A percentile compares a stretch with the other conserved stretches of the same genome.
Evolutionary conservation across 768 basidiomycete genomes (phyloP).

Genomic region (Auricularia sp.): DNA sequence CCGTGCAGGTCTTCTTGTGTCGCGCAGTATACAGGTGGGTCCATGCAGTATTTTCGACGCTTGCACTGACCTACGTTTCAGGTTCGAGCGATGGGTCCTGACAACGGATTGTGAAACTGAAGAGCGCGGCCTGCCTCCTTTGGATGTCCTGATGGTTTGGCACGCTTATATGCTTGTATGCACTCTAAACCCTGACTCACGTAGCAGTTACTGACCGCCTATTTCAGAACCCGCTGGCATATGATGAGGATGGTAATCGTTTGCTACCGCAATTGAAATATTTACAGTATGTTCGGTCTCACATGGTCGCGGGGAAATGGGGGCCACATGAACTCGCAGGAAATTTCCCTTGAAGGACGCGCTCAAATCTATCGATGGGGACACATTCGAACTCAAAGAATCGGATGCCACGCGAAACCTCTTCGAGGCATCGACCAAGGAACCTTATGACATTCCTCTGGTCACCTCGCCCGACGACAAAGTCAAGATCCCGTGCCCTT

Average conservation of each 20-base stretch:
- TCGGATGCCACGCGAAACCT: neutral
- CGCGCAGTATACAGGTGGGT: slow-evolving; percentile 2
- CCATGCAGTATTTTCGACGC: too few species aligned
- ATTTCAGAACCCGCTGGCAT: neutral
- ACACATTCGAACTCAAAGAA: neutral
- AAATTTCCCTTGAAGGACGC: neutral
- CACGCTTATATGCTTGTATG: neutral
- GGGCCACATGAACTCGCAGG: neutral
- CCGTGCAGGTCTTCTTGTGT: neutral
- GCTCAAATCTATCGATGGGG: neutral
- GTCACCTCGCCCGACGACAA: neutral
- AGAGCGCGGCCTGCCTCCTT: neutral
- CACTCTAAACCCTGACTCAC: neutral
- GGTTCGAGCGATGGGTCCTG: slow-evolving; percentile 2
- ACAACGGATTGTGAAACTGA: neutral
- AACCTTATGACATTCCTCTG: neutral
- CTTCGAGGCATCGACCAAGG: neutral
- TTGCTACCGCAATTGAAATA: neutral
- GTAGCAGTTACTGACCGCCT: neutral
- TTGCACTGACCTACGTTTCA: too few species aligned
- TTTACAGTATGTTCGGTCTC: neutral
- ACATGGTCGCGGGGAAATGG: neutral
- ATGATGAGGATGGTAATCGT: neutral
- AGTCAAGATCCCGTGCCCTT: neutral
- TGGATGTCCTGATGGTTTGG: neutral